phyloP scores from a whole-genome alignment of 306 rosid genomes.

The Carpinus viminea region DNA sequence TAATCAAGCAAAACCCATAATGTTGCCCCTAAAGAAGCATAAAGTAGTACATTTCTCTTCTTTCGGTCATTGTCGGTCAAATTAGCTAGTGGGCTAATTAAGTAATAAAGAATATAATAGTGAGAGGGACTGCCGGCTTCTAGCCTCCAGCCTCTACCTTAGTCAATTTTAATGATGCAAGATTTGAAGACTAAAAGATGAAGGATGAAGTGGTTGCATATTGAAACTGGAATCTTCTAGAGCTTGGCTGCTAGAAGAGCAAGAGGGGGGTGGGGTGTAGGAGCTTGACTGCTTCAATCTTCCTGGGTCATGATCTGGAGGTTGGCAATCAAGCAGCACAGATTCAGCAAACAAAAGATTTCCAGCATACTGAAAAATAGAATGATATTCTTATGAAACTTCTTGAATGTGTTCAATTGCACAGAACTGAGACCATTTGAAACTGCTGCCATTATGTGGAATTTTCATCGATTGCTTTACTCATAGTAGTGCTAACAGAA shows the following conservation, averaged over 20 bases:
- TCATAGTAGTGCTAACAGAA: background rate
- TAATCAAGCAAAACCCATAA: constrained; percentile 1
- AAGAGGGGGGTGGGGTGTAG: no score
- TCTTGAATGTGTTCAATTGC: background rate
- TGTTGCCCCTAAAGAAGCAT: background rate
- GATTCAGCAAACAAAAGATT: background rate
- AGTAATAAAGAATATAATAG: background rate
- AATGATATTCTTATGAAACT: background rate
- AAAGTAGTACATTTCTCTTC: constrained; percentile 2
- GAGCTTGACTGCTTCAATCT: no score
- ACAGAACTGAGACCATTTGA: background rate
- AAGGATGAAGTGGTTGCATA: background rate
- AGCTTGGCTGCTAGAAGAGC: no score
- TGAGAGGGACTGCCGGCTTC: background rate
- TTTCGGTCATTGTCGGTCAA: constrained; percentile 26
- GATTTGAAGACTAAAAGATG: background rate
- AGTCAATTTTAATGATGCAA: constrained; percentile 3
- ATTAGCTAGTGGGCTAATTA: background rate
- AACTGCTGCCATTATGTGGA: background rate
- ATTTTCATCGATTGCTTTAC: background rate
- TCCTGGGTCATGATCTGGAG: no score
- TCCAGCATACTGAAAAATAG: background rate
- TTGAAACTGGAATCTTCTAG: background rate
- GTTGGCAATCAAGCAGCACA: background rate
- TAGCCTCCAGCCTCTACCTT: background rate